These are phyloP conservation scores for Oidiodendron maius DNA, from an alignment of 495 filamentous ascomycete genomes.

Conservation along the genomic window DNA sequence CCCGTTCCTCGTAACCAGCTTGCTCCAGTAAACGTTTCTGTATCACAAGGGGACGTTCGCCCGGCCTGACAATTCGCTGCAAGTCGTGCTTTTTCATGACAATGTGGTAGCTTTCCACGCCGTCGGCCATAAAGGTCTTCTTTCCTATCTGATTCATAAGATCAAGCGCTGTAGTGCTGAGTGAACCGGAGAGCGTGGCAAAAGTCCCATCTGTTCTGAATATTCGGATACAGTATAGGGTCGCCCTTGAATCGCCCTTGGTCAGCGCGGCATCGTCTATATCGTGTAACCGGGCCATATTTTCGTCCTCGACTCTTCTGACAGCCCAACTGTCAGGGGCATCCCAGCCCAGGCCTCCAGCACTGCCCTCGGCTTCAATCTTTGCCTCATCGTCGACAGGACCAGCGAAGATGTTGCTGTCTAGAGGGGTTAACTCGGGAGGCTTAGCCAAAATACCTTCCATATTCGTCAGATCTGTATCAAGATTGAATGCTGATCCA, in stretches of 20 bases:
- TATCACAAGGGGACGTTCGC: conserved; percentile 81
- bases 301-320: conserved; percentile 61
- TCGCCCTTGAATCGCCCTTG: conserved; percentile 59
- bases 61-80: conserved; percentile 68
- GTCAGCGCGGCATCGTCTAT: conserved; percentile 51
- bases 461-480: conserved; percentile 80
- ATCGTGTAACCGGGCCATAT: conserved; percentile 49
- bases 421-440: conserved; percentile 56
- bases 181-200: conserved; percentile 72
- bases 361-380: conserved; percentile 30
- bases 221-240: conserved; percentile 86
- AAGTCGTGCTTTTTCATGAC: conserved; percentile 89
- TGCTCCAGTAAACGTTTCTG: conserved; percentile 91
- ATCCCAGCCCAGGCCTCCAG: conserved; percentile 57
- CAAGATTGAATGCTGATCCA: conserved; percentile 58
- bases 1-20: conserved; percentile 81
- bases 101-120: conserved; percentile 88
- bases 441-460: conserved; percentile 71
- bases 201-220: conserved; percentile 93
- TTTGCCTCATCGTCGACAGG: conserved; percentile 41
- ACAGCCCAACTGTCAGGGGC: conserved; percentile 94
- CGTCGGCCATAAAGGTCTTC: conserved; percentile 87
- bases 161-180: conserved; percentile 79
- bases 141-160: conserved; percentile 77
- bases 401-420: conserved; percentile 47